phyloP scores from a whole-genome alignment of 768 basidiomycete genomes.

The Rhodotorula sphaerocarpa region DNA sequence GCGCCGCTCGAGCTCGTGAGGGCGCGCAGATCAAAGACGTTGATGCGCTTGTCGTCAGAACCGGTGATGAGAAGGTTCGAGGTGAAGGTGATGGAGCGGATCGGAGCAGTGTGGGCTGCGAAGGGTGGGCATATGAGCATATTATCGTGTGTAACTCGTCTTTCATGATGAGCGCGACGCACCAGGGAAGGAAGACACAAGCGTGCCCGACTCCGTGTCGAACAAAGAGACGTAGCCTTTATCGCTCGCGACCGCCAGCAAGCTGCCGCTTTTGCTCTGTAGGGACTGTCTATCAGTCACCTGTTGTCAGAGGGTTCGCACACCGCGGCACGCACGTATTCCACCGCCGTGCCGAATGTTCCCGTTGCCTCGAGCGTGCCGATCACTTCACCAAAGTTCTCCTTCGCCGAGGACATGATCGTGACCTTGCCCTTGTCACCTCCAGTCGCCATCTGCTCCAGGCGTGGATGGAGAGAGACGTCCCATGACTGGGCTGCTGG shows the following conservation, averaged over 20 bases:
- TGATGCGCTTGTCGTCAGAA: conserved; percentile 36
- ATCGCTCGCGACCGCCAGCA: conserved; percentile 25
- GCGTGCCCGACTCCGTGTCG: conserved; percentile 22
- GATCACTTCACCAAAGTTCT: conserved; percentile 31
- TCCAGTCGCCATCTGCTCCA: conserved; percentile 13
- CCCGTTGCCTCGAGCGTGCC: conserved; percentile 22
- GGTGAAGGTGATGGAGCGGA: conserved; percentile 34
- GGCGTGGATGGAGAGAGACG: conserved; percentile 26
- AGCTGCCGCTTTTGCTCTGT: conserved; percentile 17
- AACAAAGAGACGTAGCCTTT: conserved; percentile 31
- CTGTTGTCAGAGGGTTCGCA: neutral
- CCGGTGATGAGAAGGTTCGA: conserved; percentile 33
- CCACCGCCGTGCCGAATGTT: conserved; percentile 19
- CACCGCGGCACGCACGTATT: conserved; percentile 16
- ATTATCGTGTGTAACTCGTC: no score
- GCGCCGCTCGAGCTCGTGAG: neutral
- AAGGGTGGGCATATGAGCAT: no score
- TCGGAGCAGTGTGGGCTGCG: conserved; percentile 32
- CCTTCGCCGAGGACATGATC: conserved; percentile 16
- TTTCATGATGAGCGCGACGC: no score
- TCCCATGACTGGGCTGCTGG: conserved; percentile 32
- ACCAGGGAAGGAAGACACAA: conserved; percentile 36
- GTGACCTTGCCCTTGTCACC: conserved; percentile 20
- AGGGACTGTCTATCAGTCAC: no score
- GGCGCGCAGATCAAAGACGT: conserved; percentile 36